These are phyloP conservation scores for Boletellus ananas DNA, from an alignment of 768 basidiomycete genomes.

Conservation along the genomic window DNA sequence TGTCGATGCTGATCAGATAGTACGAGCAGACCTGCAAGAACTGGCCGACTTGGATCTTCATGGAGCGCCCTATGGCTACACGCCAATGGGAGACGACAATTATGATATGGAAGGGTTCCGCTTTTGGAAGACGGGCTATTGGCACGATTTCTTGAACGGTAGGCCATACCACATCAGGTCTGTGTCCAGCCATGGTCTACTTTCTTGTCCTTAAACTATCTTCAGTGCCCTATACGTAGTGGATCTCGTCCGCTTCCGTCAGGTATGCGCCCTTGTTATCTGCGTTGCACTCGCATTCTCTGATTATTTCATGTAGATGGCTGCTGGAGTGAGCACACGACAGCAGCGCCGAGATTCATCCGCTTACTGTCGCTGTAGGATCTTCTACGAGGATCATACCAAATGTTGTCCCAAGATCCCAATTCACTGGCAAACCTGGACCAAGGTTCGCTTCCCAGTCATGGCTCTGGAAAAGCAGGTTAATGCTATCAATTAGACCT, in stretches of 20 bases:
- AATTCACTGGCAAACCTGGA: slow-evolving; percentile 92
- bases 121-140: slow-evolving; percentile 98
- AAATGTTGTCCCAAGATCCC: slow-evolving; percentile 90
- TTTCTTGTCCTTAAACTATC: slow-evolving; percentile 8
- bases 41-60: slow-evolving; percentile 90
- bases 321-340: slow-evolving; percentile 48
- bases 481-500: slow-evolving; percentile 53
- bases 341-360: background rate
- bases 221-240: slow-evolving; percentile 92
- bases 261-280: slow-evolving; percentile 41
- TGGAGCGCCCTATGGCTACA: slow-evolving; percentile 92
- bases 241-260: slow-evolving; percentile 92
- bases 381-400: slow-evolving; percentile 87
- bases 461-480: background rate
- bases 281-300: background rate
- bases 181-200: slow-evolving; percentile 15
- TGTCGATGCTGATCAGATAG: slow-evolving; percentile 97
- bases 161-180: slow-evolving; percentile 94
- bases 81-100: slow-evolving; percentile 97
- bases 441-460: slow-evolving; percentile 54
- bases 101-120: slow-evolving; percentile 95
- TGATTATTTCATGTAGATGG: slow-evolving; percentile 35
- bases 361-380: slow-evolving; percentile 45
- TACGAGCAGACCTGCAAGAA: slow-evolving; percentile 92
- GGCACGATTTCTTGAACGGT: slow-evolving; percentile 84